Conservation (phyloP, 202 grass and related monocot species). For the Carex arenaria region DNA sequence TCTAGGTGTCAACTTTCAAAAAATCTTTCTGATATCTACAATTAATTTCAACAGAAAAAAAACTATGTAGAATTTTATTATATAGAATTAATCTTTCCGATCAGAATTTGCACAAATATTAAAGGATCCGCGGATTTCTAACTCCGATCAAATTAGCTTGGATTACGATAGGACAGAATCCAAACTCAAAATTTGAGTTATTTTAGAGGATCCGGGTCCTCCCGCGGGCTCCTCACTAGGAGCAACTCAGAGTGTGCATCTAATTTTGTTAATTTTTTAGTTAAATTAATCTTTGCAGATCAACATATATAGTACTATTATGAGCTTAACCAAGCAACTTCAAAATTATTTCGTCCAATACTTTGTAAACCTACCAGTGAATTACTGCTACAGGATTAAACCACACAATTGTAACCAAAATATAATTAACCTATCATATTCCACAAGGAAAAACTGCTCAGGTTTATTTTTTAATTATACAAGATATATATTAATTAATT, state of each 20-base stretch:
- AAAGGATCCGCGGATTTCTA: no score
- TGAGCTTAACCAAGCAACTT: not conserved
- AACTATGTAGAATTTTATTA: no score
- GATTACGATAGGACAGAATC: no score
- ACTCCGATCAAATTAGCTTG: no score
- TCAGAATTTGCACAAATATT: no score
- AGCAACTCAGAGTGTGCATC: not conserved
- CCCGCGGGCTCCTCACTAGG: not conserved
- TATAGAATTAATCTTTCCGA: no score
- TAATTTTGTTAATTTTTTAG: not conserved
- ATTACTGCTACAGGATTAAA: not conserved
- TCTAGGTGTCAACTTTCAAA: no score
- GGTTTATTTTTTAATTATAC: not conserved
- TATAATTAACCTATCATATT: not conserved
- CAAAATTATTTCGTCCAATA: not conserved
- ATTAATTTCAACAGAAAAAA: no score
- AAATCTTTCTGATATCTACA: no score
- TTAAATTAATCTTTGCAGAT: not conserved
- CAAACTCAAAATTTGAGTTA: no score
- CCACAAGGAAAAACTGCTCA: not conserved
- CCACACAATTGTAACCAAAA: not conserved
- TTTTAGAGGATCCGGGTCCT: no score
- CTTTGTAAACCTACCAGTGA: not conserved
- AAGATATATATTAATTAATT: constrained; percentile 20
- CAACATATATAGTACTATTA: not conserved